phyloP scores from a whole-genome alignment of 1,139 yeast species.

The Diutina catenulata region DNA sequence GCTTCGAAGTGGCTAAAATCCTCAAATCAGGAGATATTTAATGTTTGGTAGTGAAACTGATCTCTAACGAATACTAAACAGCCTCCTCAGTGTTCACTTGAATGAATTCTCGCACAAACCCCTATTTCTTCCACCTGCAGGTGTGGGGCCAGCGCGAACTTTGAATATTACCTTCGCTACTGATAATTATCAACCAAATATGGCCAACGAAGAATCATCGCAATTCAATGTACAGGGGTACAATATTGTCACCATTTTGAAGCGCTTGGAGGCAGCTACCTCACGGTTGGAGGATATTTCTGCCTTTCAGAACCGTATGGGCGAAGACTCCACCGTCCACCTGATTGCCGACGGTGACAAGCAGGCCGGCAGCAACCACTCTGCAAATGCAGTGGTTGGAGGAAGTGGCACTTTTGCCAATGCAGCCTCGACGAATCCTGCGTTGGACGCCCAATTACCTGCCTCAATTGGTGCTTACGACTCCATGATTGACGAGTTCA shows the following conservation, averaged over 20 bases:
- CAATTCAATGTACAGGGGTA: constrained; percentile 64
- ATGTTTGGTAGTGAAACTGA: too few species aligned
- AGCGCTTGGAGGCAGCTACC: constrained; percentile 86
- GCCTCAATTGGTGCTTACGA: not conserved
- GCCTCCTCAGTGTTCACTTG: too few species aligned
- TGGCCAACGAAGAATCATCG: constrained; percentile 29
- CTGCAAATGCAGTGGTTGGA: constrained; percentile 8
- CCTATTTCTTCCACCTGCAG: too few species aligned
- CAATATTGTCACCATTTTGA: constrained; percentile 70
- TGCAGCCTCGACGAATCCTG: constrained; percentile 9
- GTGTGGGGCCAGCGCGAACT: too few species aligned
- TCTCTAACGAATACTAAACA: too few species aligned
- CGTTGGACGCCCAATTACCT: not conserved
- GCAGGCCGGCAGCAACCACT: not conserved
- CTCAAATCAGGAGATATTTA: too few species aligned
- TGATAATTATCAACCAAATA: too few species aligned
- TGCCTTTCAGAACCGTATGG: constrained; percentile 39
- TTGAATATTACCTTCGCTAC: too few species aligned
- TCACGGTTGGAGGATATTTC: constrained; percentile 86
- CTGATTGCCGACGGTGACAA: constrained; percentile 1
- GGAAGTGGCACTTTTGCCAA: constrained; percentile 10
- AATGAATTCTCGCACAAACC: too few species aligned
- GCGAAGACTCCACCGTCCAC: constrained; percentile 3
- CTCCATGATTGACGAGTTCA: constrained; percentile 30
- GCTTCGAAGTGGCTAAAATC: too few species aligned